Conservation (phyloP, 2,329 filamentous ascomycete species). For the Penicillium sp. region DNA sequence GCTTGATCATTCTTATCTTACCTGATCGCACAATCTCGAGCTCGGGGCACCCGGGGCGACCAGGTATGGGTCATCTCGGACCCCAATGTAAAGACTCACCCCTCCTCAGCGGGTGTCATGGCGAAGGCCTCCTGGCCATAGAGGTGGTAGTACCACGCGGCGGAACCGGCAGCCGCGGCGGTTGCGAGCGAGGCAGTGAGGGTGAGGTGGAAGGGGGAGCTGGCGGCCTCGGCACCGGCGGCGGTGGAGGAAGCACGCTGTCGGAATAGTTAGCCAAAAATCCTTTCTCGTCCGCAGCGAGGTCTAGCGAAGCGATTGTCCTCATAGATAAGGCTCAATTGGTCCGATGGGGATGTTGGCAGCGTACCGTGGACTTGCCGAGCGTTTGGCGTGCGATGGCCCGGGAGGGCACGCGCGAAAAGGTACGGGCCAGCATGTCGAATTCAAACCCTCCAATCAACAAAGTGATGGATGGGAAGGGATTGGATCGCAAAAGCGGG, state of each 20-base stretch:
- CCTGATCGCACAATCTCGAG: slow-evolving; percentile 27
- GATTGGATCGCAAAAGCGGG: slow-evolving; percentile 33
- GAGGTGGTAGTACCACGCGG: slow-evolving; percentile 96
- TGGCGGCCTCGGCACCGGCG: slow-evolving; percentile 67
- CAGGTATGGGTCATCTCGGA: slow-evolving; percentile 14
- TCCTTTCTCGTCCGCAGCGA: slow-evolving; percentile 31
- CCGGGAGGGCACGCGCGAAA: slow-evolving; percentile 83
- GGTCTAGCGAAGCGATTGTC: slow-evolving; percentile 28
- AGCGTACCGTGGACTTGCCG: slow-evolving; percentile 74
- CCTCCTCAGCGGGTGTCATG: slow-evolving; percentile 93
- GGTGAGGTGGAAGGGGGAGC: slow-evolving; percentile 79
- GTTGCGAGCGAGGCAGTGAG: slow-evolving; percentile 84
- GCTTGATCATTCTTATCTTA: slow-evolving; percentile 15
- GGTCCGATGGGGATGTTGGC: slow-evolving; percentile 35
- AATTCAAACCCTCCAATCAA: slow-evolving; percentile 41
- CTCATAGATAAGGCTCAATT: slow-evolving; percentile 30
- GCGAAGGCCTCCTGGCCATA: slow-evolving; percentile 87
- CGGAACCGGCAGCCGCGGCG: slow-evolving; percentile 79
- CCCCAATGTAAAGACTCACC: slow-evolving; percentile 64
- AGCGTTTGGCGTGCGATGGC: slow-evolving; percentile 74
- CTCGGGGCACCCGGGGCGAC: slow-evolving; percentile 20
- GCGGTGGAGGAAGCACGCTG: slow-evolving; percentile 69
- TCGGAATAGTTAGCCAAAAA: slow-evolving; percentile 34
- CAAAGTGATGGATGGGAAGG: slow-evolving; percentile 24
- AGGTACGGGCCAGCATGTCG: slow-evolving; percentile 88